These are phyloP conservation scores for Rhizophora apiculata DNA, from an alignment of 345 rosid species.

Conservation along the genomic window DNA sequence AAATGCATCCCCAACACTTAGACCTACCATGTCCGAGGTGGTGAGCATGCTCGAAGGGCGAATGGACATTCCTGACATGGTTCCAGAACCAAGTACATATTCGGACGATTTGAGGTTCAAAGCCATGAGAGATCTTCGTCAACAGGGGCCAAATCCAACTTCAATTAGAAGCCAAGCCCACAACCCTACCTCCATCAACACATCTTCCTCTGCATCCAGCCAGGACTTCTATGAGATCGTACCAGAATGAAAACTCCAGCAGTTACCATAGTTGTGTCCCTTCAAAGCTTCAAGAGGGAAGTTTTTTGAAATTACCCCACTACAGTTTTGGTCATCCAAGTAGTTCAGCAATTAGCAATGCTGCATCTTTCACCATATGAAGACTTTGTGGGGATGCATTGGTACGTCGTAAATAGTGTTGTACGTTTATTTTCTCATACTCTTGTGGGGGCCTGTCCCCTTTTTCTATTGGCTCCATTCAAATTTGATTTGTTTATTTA, in stretches of 20 bases:
- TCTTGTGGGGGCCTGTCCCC: too few relatives aligned
- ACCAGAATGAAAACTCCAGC: neutral
- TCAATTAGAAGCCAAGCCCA: constrained; percentile 31
- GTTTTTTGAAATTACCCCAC: too few relatives aligned
- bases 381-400: neutral
- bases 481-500: too few relatives aligned
- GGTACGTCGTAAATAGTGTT: neutral
- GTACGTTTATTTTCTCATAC: neutral
- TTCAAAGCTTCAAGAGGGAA: neutral
- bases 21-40: constrained; percentile 33
- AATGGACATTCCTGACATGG: constrained; percentile 11
- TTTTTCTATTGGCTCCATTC: too few relatives aligned
- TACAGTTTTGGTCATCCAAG: neutral
- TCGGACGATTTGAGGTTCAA: constrained; percentile 27
- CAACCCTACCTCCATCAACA: constrained; percentile 26
- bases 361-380: neutral
- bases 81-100: constrained; percentile 10
- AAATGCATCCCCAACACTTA: constrained; percentile 19
- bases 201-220: constrained; percentile 29
- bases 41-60: constrained; percentile 28
- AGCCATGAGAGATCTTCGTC: constrained; percentile 41
- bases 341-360: neutral
- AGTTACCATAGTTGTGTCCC: neutral
- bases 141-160: constrained; percentile 22
- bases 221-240: neutral